These are phyloP conservation scores for Pisolithus albus DNA, from an alignment of 768 basidiomycete genomes.

Conservation along the genomic window DNA sequence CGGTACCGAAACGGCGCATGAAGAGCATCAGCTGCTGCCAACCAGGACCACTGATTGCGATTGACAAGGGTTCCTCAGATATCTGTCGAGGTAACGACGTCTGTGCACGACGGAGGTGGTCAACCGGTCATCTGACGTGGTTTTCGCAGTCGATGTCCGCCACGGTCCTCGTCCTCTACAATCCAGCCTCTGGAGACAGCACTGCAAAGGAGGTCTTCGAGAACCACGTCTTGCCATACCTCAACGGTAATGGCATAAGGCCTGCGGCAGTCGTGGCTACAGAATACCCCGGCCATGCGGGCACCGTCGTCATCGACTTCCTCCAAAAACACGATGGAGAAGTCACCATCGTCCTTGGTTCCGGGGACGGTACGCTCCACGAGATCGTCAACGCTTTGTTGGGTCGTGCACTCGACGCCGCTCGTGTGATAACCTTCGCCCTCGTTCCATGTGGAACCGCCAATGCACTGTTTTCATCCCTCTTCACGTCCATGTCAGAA, in stretches of 20 bases:
- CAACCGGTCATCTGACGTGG: no score
- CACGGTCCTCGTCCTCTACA: constrained; percentile 58
- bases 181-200: constrained; percentile 65
- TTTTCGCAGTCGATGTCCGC: constrained; percentile 10
- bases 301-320: constrained; percentile 36
- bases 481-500: constrained; percentile 49
- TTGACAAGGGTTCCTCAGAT: no score
- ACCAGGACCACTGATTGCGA: background rate
- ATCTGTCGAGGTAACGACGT: no score
- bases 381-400: constrained; percentile 70
- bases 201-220: constrained; percentile 51
- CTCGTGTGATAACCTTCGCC: constrained; percentile 34
- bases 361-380: constrained; percentile 91
- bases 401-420: constrained; percentile 16
- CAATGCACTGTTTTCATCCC: constrained; percentile 79
- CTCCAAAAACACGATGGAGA: constrained; percentile 27
- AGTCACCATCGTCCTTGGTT: constrained; percentile 54
- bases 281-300: constrained; percentile 48
- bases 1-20: background rate
- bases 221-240: constrained; percentile 57
- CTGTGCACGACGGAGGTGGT: no score
- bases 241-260: constrained; percentile 33
- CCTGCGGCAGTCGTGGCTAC: constrained; percentile 41
- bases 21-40: background rate
- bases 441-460: constrained; percentile 83